These are phyloP conservation scores for Fomitopsis serialis DNA, from an alignment of 768 basidiomycete species.

Conservation along the genomic window DNA sequence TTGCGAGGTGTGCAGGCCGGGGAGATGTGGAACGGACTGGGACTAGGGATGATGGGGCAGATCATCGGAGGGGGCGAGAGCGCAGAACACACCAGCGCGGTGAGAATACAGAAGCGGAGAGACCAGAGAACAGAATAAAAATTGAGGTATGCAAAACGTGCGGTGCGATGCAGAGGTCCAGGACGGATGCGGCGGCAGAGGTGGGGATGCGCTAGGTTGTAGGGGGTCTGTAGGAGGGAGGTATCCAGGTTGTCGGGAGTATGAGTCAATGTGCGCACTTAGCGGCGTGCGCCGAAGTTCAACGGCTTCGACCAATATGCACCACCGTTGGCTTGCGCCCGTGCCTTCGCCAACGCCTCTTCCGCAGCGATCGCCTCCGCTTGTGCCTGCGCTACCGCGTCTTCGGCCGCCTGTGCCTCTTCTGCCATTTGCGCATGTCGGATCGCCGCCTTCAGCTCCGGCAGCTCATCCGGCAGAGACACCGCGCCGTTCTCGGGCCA, in stretches of 20 bases:
- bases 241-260: background rate
- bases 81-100: background rate
- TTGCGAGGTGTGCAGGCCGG: background rate
- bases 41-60: background rate
- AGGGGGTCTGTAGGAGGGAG: background rate
- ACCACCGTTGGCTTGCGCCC: background rate
- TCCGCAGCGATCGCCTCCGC: background rate
- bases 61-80: background rate
- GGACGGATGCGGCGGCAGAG: background rate
- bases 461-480: constrained; percentile 53
- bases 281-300: background rate
- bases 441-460: constrained; percentile 52
- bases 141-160: constrained; percentile 15
- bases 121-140: constrained; percentile 16
- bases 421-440: constrained; percentile 26
- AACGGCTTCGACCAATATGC: background rate
- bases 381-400: constrained; percentile 1
- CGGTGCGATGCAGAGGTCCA: constrained; percentile 10
- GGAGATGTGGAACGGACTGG: background rate
- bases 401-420: constrained; percentile 4
- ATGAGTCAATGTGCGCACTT: background rate
- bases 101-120: background rate
- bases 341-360: background rate
- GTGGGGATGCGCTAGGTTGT: background rate
- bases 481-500: constrained; percentile 65